These are phyloP conservation scores for Nemania sp. DNA, from an alignment of 2,329 filamentous ascomycete species.

Conservation along the genomic window DNA sequence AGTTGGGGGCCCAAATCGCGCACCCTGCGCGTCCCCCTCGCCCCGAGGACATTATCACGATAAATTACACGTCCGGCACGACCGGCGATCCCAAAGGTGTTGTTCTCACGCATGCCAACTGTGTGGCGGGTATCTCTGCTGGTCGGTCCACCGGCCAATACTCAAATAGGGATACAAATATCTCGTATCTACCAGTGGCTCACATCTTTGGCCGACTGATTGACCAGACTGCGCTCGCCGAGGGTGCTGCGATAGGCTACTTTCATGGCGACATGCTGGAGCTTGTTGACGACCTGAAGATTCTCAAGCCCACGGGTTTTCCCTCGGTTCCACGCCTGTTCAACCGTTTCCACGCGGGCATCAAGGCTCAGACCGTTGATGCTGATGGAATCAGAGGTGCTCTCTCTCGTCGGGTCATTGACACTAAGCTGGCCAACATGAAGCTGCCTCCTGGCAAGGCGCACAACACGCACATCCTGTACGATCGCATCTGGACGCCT, in stretches of 20 bases:
- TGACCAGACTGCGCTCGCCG: conserved; percentile 75
- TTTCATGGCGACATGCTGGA: conserved; percentile 91
- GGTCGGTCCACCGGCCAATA: conserved; percentile 61
- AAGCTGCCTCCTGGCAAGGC: conserved; percentile 72
- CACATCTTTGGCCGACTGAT: conserved; percentile 90
- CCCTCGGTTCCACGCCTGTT: conserved; percentile 89
- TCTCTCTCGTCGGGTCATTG: conserved; percentile 78
- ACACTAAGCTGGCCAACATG: conserved; percentile 79
- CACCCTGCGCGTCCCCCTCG: conserved; percentile 72
- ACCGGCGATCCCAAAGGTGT: conserved; percentile 85
- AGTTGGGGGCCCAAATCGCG: conserved; percentile 72
- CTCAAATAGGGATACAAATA: conserved; percentile 61
- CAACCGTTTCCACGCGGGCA: conserved; percentile 85
- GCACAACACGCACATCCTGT: conserved; percentile 77
- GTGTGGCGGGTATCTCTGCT: conserved; percentile 71
- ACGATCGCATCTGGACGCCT: conserved; percentile 86
- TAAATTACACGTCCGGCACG: conserved; percentile 89
- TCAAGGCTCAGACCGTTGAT: conserved; percentile 79
- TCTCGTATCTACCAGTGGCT: conserved; percentile 90
- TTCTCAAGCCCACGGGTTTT: conserved; percentile 80
- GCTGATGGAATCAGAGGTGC: conserved; percentile 79
- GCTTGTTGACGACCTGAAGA: conserved; percentile 88
- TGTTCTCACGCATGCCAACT: conserved; percentile 79
- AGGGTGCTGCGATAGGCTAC: conserved; percentile 79
- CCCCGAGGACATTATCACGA: conserved; percentile 79